A percentile compares a stretch with the other conserved stretches of the same genome.
Conservation (phyloP, 2,329 filamentous ascomycete species). For the Chaetothyriales sp. region DNA sequence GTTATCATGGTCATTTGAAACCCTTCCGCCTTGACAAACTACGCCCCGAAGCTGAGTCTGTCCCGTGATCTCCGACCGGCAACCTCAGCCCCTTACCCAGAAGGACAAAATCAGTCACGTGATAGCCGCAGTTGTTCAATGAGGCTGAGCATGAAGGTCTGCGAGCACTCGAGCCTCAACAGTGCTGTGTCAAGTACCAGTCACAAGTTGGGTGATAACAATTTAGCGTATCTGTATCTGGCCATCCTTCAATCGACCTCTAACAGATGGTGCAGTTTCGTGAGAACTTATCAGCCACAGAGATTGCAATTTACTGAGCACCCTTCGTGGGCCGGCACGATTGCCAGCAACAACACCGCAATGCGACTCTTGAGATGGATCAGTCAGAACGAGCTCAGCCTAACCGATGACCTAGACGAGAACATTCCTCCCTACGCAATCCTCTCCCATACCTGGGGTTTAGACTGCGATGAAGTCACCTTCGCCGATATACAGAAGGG, state of each 20-base stretch:
- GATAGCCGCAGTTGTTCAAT: no score
- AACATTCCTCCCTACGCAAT: constrained; percentile 10
- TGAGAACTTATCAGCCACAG: neutral
- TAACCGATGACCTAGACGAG: constrained; percentile 4
- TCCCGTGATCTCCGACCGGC: no score
- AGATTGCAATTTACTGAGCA: constrained; percentile 2
- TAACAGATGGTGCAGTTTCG: neutral
- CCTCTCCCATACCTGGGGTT: constrained; percentile 11
- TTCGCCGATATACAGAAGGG: constrained; percentile 4
- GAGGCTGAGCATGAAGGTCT: no score
- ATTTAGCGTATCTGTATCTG: constrained; percentile 3
- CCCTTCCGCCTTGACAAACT: no score
- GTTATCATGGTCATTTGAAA: no score
- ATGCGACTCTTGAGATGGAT: constrained; percentile 4
- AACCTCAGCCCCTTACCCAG: no score
- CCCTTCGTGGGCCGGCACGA: constrained; percentile 2
- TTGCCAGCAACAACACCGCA: neutral
- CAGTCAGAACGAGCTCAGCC: constrained; percentile 1
- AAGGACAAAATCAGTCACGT: no score
- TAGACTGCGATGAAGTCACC: constrained; percentile 5
- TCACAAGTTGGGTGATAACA: neutral
- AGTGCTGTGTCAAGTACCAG: no score
- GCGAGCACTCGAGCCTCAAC: no score
- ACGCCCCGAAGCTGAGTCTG: no score
- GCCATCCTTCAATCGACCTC: constrained; percentile 2